Base-by-base conservation (phyloP, 208 protist genomes). In the Strigomonas culicis region DNA sequence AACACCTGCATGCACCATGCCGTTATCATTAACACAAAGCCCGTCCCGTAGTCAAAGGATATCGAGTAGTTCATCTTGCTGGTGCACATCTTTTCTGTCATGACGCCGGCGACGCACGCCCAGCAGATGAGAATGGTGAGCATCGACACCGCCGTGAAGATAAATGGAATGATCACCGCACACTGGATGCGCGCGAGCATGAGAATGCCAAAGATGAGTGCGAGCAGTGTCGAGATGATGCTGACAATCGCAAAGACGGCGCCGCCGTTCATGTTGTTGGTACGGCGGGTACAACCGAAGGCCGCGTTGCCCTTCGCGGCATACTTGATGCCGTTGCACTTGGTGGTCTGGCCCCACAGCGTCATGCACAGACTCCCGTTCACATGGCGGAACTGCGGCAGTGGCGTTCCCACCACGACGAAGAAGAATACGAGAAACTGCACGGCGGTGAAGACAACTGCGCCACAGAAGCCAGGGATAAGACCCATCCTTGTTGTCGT, bases 21-120 rank as follows among this genome's bases (percentile, higher is more conserved):
- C 25, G 66, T 72, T 19, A 80, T 68, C 70, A 84, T 66, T 46
- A 84, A 59, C 34, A 50, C 74, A 39, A 84, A 84, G 61, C 79
- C 79, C 28, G 71, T 67, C 51, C 63, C 74, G 71, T 74, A 75
- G 31, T 59, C 46, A n/a, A n/a, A n/a, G n/a, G n/a, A n/a, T n/a
- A n/a, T n/a, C n/a, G n/a, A n/a, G 46, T 59, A 66, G 51, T 49
- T 44, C 52, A 36, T 41, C 57, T 66, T 68, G 22, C 43, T 24
- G 47, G 51, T 61, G 65, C 77, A 79, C 68, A 83, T 74, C 24
- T 50, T 63, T 19, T 50, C 25, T 52, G 22, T 75, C 70, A 74
- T 61, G 30, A 82, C 79, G 49, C 68, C 62, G 44, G 75, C 79
- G 27, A 85, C 72, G 55, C 75, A 81, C 27, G 72, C 79, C 68